These are phyloP conservation scores for Hymenotorrendiella dingleyae DNA, from an alignment of 2,329 filamentous ascomycete genomes.

Conservation along the genomic window DNA sequence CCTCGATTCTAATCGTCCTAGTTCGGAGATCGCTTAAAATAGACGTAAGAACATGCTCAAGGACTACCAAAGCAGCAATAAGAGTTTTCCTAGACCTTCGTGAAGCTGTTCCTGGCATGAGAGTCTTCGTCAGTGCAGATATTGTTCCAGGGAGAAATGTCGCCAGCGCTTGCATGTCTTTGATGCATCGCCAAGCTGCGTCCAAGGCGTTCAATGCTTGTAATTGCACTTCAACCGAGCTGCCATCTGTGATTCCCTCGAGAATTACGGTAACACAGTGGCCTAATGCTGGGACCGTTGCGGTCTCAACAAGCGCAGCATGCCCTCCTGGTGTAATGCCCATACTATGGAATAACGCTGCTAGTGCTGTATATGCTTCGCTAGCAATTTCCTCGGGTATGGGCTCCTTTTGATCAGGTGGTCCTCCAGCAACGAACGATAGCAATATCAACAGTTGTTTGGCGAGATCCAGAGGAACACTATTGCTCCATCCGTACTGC, in stretches of 20 bases:
- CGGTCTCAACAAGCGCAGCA: constrained; percentile 45
- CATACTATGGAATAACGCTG: constrained; percentile 57
- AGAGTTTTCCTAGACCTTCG: constrained; percentile 59
- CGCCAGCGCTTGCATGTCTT: constrained; percentile 68
- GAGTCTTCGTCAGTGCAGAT: constrained; percentile 66
- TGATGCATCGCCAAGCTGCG: constrained; percentile 56
- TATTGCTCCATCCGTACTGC: constrained; percentile 69
- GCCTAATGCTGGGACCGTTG: constrained; percentile 71
- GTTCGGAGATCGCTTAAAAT: constrained; percentile 54
- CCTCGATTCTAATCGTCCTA: constrained; percentile 31
- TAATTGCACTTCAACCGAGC: constrained; percentile 62
- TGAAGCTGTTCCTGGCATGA: constrained; percentile 62
- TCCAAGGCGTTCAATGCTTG: constrained; percentile 62
- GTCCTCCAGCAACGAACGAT: constrained; percentile 72
- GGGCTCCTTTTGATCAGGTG: constrained; percentile 48
- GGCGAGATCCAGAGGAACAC: constrained; percentile 64
- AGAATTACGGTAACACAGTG: constrained; percentile 77
- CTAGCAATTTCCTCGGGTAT: constrained; percentile 68
- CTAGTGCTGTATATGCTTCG: constrained; percentile 65
- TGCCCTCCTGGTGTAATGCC: constrained; percentile 44
- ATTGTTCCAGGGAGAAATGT: constrained; percentile 85
- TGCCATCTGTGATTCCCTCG: constrained; percentile 61
- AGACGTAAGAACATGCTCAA: constrained; percentile 48
- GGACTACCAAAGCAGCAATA: constrained; percentile 50
- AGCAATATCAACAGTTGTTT: constrained; percentile 83